These are phyloP conservation scores for Cardamine chenopodiifolia DNA, from an alignment of 345 rosid species.

Conservation along the genomic window DNA sequence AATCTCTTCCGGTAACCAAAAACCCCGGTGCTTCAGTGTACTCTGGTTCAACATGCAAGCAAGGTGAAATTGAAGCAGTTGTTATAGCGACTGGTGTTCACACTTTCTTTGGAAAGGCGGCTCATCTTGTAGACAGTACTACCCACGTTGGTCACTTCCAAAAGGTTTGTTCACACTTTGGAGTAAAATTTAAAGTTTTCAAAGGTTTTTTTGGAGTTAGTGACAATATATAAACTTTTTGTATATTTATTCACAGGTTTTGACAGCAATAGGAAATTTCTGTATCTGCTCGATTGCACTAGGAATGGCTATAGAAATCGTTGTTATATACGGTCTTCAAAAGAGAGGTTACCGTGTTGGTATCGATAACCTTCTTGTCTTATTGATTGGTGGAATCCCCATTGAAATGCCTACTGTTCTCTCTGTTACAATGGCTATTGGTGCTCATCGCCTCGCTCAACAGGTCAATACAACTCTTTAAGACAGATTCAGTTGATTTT, in stretches of 20 bases:
- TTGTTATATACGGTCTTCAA: conserved; percentile 61
- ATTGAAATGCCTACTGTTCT: conserved; percentile 77
- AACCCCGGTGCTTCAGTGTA: conserved; percentile 73
- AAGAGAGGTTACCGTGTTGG: conserved; percentile 59
- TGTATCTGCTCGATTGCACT: conserved; percentile 90
- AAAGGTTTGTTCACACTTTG: conserved; percentile 52
- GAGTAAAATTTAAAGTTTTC: background rate
- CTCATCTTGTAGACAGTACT: conserved; percentile 90
- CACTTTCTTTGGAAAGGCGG: conserved; percentile 94
- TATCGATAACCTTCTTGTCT: conserved; percentile 58
- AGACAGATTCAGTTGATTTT: background rate
- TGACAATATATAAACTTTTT: background rate
- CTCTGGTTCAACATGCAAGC: conserved; percentile 91
- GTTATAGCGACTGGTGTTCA: conserved; percentile 90
- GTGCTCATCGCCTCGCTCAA: conserved; percentile 80
- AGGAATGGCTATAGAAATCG: conserved; percentile 74
- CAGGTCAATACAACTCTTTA: conserved; percentile 49
- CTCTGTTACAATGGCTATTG: conserved; percentile 92
- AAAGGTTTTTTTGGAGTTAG: background rate
- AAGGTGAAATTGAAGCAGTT: conserved; percentile 93
- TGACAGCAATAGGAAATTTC: conserved; percentile 89
- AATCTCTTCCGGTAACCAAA: conserved; percentile 73
- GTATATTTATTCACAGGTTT: conserved; percentile 50
- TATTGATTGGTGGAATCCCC: conserved; percentile 72
- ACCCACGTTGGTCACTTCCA: conserved; percentile 90